A percentile compares a stretch with the other conserved stretches of the same genome.
These are phyloP conservation scores for Glaciozyma antarctica DNA, from an alignment of 768 basidiomycete genomes.

Conservation along the genomic window DNA sequence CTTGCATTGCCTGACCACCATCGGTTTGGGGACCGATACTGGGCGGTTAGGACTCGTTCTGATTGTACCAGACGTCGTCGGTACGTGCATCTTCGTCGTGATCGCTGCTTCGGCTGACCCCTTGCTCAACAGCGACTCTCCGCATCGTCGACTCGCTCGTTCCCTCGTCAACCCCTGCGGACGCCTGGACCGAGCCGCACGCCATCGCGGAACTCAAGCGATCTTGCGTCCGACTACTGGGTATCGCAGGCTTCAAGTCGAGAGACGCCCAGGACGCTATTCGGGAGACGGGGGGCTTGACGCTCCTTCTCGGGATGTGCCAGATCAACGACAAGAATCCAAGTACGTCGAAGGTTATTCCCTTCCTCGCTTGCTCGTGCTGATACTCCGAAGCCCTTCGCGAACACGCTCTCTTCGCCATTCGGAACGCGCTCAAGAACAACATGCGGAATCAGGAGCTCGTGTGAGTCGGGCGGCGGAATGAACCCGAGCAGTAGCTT, in stretches of 20 bases:
- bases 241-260: constrained; percentile 5
- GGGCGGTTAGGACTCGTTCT: not conserved
- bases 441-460: constrained; percentile 73
- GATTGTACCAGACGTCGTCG: not conserved
- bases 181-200: not conserved
- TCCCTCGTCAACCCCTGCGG: not conserved
- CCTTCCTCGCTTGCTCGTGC: not conserved
- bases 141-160: not conserved
- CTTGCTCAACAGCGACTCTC: not conserved
- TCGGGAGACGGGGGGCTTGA: constrained; percentile 10
- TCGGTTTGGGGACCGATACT: constrained; percentile 3
- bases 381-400: constrained; percentile 57
- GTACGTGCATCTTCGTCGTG: not conserved
- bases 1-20: constrained; percentile 13
- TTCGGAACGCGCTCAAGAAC: constrained; percentile 64
- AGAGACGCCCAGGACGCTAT: constrained; percentile 4
- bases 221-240: constrained; percentile 16
- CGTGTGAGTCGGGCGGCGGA: constrained; percentile 45
- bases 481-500: not conserved
- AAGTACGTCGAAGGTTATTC: constrained; percentile 7
- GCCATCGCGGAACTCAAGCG: constrained; percentile 16
- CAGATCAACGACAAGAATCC: constrained; percentile 28
- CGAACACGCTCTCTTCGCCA: constrained; percentile 80
- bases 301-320: constrained; percentile 18
- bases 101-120: too few species aligned